Evolutionary conservation across 2,329 filamentous ascomycete genomes (phyloP).

Genomic region (Alternaria burnsii): DNA sequence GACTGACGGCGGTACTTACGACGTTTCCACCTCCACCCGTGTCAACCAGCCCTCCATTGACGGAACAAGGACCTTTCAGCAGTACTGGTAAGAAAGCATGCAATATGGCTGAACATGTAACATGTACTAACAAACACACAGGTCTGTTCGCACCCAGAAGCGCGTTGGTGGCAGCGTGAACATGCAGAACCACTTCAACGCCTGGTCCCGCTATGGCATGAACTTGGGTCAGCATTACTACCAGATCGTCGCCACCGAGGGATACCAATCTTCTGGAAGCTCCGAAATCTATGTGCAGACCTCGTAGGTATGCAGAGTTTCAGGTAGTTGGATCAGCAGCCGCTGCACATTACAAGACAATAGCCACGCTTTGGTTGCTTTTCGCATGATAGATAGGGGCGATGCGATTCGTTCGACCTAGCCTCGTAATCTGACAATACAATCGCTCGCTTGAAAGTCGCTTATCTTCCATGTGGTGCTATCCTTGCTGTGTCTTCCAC

Average conservation of each 20-base stretch:
- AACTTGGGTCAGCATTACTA: slow-evolving; percentile 25
- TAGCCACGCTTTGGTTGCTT: neutral
- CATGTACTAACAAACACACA: neutral
- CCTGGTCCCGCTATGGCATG: slow-evolving; percentile 35
- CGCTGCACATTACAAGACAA: neutral
- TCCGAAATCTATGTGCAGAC: slow-evolving; percentile 19
- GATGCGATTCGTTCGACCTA: neutral
- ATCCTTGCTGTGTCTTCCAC: neutral
- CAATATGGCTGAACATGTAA: neutral
- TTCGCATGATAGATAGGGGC: neutral
- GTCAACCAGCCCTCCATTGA: slow-evolving; percentile 62
- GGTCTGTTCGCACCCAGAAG: slow-evolving; percentile 56
- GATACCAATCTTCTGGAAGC: slow-evolving; percentile 58
- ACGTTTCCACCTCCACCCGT: slow-evolving; percentile 59
- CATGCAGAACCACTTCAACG: slow-evolving; percentile 40
- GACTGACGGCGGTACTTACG: slow-evolving; percentile 62
- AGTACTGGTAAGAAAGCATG: slow-evolving; percentile 58
- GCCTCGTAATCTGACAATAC: neutral
- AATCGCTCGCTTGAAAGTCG: neutral
- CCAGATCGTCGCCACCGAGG: slow-evolving; percentile 61
- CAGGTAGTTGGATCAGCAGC: neutral
- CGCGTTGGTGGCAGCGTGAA: slow-evolving; percentile 54
- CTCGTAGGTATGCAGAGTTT: neutral
- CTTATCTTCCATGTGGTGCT: neutral
- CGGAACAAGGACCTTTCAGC: slow-evolving; percentile 62